Evolutionary conservation across 805 yeast species (phyloP).

Genomic region (Metschnikowia aberdeeniae): DNA sequence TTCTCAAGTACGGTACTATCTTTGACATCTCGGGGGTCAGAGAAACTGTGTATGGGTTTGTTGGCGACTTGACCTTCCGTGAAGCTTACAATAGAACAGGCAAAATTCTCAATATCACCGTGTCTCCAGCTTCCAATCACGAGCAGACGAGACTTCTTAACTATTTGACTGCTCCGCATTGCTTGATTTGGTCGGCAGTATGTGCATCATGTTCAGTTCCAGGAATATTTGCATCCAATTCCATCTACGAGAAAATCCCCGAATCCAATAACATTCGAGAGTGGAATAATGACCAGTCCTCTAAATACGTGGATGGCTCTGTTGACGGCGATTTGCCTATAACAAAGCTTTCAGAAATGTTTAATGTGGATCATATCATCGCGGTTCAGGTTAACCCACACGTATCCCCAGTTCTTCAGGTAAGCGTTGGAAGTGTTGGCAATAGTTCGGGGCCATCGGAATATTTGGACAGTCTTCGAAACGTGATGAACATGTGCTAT

Average conservation of each 20-base stretch:
- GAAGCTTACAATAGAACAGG: constrained; percentile 96
- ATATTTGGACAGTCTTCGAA: constrained; percentile 51
- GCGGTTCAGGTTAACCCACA: constrained; percentile 98
- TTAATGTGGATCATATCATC: constrained; percentile 93
- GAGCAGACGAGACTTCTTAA: constrained; percentile 86
- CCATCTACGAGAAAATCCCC: constrained; percentile 78
- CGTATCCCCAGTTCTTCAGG: constrained; percentile 79
- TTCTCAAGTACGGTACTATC: constrained; percentile 85
- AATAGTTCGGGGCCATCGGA: constrained; percentile 52
- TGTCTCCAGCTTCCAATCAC: constrained; percentile 83
- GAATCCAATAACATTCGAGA: constrained; percentile 67
- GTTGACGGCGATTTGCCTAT: constrained; percentile 93
- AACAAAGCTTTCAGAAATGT: constrained; percentile 88
- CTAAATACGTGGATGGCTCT: constrained; percentile 91
- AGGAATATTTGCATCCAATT: constrained; percentile 80
- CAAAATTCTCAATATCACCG: constrained; percentile 87
- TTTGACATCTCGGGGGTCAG: constrained; percentile 72
- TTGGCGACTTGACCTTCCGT: constrained; percentile 88
- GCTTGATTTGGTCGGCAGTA: constrained; percentile 81
- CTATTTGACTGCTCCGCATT: constrained; percentile 77
- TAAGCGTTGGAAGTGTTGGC: constrained; percentile 63
- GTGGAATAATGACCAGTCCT: constrained; percentile 73
- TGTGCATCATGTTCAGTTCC: constrained; percentile 96
- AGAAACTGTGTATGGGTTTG: constrained; percentile 67
- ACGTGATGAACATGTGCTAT: constrained; percentile 49